These are phyloP conservation scores for Pichia cactophila DNA, from an alignment of 1,139 yeast genomes.

Conservation along the genomic window DNA sequence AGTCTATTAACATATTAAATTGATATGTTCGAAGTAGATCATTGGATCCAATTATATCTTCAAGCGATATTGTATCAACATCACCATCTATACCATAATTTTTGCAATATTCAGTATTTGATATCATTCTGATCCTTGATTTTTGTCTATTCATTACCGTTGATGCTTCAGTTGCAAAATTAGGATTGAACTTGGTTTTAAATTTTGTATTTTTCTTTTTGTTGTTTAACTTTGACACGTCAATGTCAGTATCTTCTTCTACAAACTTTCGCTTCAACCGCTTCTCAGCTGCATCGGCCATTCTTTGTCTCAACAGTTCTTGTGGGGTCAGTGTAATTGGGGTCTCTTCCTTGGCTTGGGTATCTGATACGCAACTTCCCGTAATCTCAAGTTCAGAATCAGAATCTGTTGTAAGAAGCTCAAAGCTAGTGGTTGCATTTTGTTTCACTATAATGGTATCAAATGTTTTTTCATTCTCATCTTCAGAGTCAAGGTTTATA, in stretches of 20 bases:
- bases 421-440: neutral
- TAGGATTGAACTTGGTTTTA: neutral
- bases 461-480: neutral
- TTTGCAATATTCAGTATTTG: slow-evolving; percentile 19
- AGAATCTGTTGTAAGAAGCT: slow-evolving; percentile 2
- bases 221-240: no score
- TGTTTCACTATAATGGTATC: no score
- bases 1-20: slow-evolving; percentile 43
- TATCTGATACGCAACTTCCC: neutral
- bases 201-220: neutral
- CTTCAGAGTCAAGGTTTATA: slow-evolving; percentile 8
- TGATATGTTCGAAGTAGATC: slow-evolving; percentile 37
- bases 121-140: slow-evolving; percentile 24
- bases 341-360: neutral
- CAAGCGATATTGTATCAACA: slow-evolving; percentile 25
- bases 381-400: neutral
- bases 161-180: neutral
- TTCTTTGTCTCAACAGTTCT: slow-evolving; percentile 12
- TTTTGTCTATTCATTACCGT: neutral
- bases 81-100: slow-evolving; percentile 18
- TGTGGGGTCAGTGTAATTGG: slow-evolving; percentile 5
- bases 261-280: slow-evolving; percentile 8
- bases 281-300: slow-evolving; percentile 21
- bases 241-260: neutral
- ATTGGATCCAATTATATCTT: slow-evolving; percentile 30